A percentile compares a stretch with the other conserved stretches of the same genome.
These are phyloP conservation scores for Boechera stricta DNA, from an alignment of 345 rosid species.

Conservation along the genomic window DNA sequence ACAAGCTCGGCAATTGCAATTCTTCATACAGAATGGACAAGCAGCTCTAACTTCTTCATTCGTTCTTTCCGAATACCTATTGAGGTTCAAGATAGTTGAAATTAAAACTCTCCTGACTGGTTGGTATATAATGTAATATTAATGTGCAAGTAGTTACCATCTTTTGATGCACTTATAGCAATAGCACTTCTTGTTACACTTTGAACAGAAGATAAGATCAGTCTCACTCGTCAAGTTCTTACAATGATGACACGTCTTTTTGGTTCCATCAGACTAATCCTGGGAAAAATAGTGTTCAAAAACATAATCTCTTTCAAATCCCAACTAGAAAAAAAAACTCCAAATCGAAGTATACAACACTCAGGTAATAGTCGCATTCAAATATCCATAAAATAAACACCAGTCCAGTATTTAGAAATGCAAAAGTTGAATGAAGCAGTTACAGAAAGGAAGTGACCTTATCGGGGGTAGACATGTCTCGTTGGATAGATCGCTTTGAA, in stretches of 20 bases:
- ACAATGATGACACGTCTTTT: conserved; percentile 42
- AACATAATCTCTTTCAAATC: not conserved
- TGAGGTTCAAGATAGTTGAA: not conserved
- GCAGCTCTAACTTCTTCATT: conserved; percentile 25
- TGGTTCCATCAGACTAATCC: conserved; percentile 29
- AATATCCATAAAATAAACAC: no score
- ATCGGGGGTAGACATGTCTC: not conserved
- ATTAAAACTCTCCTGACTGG: not conserved
- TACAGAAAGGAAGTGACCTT: conserved; percentile 10
- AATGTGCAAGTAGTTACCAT: conserved; percentile 26
- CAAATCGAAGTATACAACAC: not conserved
- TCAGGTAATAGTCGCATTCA: not conserved
- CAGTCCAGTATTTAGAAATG: no score
- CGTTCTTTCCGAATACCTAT: conserved; percentile 42
- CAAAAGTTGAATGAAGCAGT: not conserved
- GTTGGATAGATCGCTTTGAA: conserved; percentile 5
- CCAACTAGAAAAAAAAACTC: not conserved
- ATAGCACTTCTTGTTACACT: conserved; percentile 27
- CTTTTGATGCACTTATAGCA: conserved; percentile 40
- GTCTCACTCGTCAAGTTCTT: conserved; percentile 21
- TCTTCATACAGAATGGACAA: conserved; percentile 39
- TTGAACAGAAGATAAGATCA: conserved; percentile 37
- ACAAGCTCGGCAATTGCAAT: conserved; percentile 44
- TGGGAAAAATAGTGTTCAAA: not conserved
- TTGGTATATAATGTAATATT: not conserved